phyloP scores from a whole-genome alignment of 176 grass and related monocot genomes.

The Lolium multiflorum region DNA sequence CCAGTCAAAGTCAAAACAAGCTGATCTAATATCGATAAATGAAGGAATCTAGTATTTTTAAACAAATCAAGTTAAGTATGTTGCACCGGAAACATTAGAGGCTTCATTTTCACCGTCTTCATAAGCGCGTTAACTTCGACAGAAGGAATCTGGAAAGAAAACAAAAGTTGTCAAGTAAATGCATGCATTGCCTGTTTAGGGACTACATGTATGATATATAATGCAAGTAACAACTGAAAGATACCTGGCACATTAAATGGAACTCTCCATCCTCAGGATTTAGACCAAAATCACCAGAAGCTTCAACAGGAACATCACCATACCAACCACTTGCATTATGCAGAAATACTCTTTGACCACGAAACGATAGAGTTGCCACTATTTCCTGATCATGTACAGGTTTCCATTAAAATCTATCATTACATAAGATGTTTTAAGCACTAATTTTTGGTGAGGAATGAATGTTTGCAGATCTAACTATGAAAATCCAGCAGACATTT shows the following conservation, averaged over 20 bases:
- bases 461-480: slow-evolving; percentile 5
- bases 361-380: slow-evolving; percentile 76
- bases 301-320: slow-evolving; percentile 91
- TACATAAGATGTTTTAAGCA: slow-evolving; percentile 24
- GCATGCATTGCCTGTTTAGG: slow-evolving; percentile 16
- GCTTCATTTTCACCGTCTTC: slow-evolving; percentile 89
- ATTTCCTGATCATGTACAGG: slow-evolving; percentile 68
- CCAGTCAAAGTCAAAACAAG: slow-evolving; percentile 27
- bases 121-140: slow-evolving; percentile 98
- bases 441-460: slow-evolving; percentile 33
- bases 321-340: slow-evolving; percentile 99
- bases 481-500: neutral
- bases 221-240: slow-evolving; percentile 9
- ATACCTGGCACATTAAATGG: slow-evolving; percentile 99
- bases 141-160: slow-evolving; percentile 70
- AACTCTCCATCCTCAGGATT: slow-evolving; percentile 97
- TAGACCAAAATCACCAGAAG: slow-evolving; percentile 95
- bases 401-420: slow-evolving; percentile 42
- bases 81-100: slow-evolving; percentile 89
- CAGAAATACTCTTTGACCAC: slow-evolving; percentile 98
- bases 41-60: slow-evolving; percentile 36
- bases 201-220: slow-evolving; percentile 32
- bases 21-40: slow-evolving; percentile 27
- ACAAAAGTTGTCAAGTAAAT: slow-evolving; percentile 43
- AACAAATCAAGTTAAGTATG: slow-evolving; percentile 11